Conservation (phyloP, 495 filamentous ascomycete genomes). For the Aspergillus nanangensis region DNA sequence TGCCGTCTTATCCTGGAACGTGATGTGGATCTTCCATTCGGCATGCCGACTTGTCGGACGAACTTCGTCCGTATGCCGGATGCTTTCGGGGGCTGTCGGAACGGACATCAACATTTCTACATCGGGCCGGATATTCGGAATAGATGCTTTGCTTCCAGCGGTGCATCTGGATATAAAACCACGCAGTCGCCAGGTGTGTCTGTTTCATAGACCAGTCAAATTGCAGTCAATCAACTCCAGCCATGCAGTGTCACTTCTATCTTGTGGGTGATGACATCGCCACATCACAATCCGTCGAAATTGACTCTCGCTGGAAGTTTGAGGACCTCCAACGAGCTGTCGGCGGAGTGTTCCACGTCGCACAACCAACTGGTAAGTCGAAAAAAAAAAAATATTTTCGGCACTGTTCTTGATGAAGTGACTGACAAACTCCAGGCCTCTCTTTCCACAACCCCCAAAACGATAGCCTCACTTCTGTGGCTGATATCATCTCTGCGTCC, state of each 20-base stretch:
- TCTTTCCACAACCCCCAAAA: slow-evolving; percentile 28
- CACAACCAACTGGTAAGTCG: slow-evolving; percentile 15
- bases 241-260: slow-evolving; percentile 16
- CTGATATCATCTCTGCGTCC: slow-evolving; percentile 21
- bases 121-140: slow-evolving; percentile 3
- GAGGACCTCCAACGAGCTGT: slow-evolving; percentile 22
- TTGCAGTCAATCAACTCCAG: not conserved
- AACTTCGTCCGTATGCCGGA: slow-evolving; percentile 15
- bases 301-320: slow-evolving; percentile 20
- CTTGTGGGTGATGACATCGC: slow-evolving; percentile 18
- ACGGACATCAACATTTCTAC: not conserved
- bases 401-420: no score
- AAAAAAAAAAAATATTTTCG: not conserved
- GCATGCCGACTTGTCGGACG: slow-evolving; percentile 7
- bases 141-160: not conserved
- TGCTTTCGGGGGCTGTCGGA: not conserved
- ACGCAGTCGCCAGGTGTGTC: not conserved
- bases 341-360: slow-evolving; percentile 16
- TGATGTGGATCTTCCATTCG: not conserved
- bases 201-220: not conserved
- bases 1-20: slow-evolving; percentile 1
- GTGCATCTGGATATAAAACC: not conserved
- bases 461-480: slow-evolving; percentile 17
- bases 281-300: slow-evolving; percentile 13
- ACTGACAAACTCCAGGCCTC: slow-evolving; percentile 32